These are phyloP conservation scores for Fusarium miscanthi DNA, from an alignment of 2,329 filamentous ascomycete species.

Conservation along the genomic window DNA sequence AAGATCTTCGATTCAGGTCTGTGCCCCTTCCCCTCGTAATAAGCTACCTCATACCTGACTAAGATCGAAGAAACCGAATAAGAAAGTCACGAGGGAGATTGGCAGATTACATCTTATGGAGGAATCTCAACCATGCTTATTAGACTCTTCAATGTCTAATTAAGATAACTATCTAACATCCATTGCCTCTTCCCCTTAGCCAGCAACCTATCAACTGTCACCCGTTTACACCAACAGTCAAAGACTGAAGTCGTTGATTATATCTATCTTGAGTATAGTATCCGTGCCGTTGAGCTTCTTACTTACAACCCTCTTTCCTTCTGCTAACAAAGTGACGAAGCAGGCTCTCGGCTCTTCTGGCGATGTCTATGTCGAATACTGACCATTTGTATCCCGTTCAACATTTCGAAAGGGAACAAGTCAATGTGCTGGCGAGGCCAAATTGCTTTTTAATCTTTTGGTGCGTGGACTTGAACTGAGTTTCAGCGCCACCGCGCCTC, in stretches of 20 bases:
- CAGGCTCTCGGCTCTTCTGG: not conserved
- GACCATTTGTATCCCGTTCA: not conserved
- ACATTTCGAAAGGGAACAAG: constrained; percentile 7
- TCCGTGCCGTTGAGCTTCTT: not conserved
- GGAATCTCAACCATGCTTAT: not conserved
- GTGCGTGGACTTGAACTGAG: not conserved
- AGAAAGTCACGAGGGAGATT: constrained; percentile 4
- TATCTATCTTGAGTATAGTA: not conserved
- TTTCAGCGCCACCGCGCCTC: constrained; percentile 17
- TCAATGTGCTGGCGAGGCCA: not conserved
- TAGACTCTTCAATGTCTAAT: constrained; percentile 6
- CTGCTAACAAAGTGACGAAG: not conserved
- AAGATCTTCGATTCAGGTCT: not conserved
- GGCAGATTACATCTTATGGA: constrained; percentile 6
- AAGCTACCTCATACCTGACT: not conserved
- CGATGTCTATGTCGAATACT: not conserved
- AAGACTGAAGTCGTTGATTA: not conserved
- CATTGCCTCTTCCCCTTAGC: not conserved
- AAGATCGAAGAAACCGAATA: not conserved
- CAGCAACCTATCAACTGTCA: constrained; percentile 12
- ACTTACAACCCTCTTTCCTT: not conserved
- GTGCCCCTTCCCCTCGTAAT: not conserved
- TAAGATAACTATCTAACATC: not conserved
- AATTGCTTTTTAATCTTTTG: constrained; percentile 2
- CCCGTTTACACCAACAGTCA: not conserved